Percentiles rank a stretch among this genome's conserved stretches.
phyloP scores from a whole-genome alignment of 805 yeast species.

The Lipomyces lipofer region DNA sequence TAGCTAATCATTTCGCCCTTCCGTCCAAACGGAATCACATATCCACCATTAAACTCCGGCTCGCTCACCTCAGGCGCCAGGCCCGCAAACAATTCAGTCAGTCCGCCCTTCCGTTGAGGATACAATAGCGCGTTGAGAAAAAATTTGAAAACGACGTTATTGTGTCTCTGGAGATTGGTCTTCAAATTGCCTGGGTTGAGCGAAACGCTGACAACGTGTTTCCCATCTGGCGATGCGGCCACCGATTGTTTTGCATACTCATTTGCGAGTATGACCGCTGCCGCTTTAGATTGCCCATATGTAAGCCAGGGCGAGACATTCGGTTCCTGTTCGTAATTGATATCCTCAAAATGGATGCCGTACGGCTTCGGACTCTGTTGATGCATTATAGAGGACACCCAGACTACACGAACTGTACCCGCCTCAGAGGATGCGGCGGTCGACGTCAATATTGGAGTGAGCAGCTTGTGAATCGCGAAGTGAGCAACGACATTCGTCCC shows the following conservation, averaged over 20 bases:
- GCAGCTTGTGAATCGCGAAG: conserved; percentile 45
- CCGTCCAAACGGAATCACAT: conserved; percentile 15
- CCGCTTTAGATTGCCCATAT: conserved; percentile 50
- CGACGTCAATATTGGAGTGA: conserved; percentile 44
- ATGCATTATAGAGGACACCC: conserved; percentile 47
- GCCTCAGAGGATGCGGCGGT: conserved; percentile 35
- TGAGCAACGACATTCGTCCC: conserved; percentile 54
- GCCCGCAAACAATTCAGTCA: conserved; percentile 13
- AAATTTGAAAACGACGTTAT: not conserved
- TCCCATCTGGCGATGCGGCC: conserved; percentile 3
- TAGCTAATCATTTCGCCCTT: not conserved
- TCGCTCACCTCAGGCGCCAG: not conserved
- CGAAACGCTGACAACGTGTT: conserved; percentile 16
- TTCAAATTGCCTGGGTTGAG: conserved; percentile 24
- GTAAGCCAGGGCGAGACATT: conserved; percentile 5
- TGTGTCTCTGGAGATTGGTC: conserved; percentile 12
- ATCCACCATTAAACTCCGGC: not conserved
- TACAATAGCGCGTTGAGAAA: not conserved
- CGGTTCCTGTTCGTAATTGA: conserved; percentile 33
- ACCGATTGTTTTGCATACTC: conserved; percentile 18
- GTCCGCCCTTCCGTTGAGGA: conserved; percentile 11
- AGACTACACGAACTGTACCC: conserved; percentile 44
- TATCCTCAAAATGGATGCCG: conserved; percentile 42
- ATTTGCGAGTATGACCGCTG: conserved; percentile 33
- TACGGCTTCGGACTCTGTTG: conserved; percentile 36